These are phyloP conservation scores for Melampsora americana DNA, from an alignment of 1,284 basidiomycete genomes.

Conservation along the genomic window DNA sequence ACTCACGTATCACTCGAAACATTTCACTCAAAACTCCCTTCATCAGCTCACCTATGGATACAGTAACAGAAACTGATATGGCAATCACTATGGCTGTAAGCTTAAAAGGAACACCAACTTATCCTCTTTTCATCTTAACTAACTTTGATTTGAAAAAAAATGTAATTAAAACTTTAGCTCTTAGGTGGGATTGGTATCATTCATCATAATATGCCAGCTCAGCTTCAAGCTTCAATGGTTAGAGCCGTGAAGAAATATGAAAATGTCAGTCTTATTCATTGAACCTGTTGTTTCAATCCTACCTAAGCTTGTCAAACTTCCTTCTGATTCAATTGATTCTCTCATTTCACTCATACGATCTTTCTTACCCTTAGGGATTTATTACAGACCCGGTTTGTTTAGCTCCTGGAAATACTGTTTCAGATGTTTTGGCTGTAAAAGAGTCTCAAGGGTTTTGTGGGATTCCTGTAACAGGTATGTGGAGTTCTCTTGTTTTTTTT, in stretches of 20 bases:
- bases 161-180: slow-evolving; percentile 60
- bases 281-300: background rate
- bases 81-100: slow-evolving; percentile 84
- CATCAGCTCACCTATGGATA: slow-evolving; percentile 98
- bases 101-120: background rate
- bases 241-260: slow-evolving; percentile 81
- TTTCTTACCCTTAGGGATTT: slow-evolving; percentile 79
- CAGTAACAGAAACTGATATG: slow-evolving; percentile 96
- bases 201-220: slow-evolving; percentile 89
- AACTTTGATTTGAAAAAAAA: too few species aligned
- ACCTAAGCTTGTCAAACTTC: background rate
- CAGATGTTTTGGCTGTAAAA: slow-evolving; percentile 91
- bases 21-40: slow-evolving; percentile 93
- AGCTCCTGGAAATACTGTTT: slow-evolving; percentile 72
- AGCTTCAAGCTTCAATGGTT: slow-evolving; percentile 91
- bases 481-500: slow-evolving; percentile 26
- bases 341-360: background rate
- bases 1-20: slow-evolving; percentile 84
- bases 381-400: slow-evolving; percentile 91
- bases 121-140: background rate
- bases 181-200: slow-evolving; percentile 97
- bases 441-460: slow-evolving; percentile 88
- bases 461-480: slow-evolving; percentile 90
- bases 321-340: background rate
- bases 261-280: slow-evolving; percentile 12